Evolutionary conservation across 1,139 yeast species (phyloP), one percentile per base, ranked within the genome.

Genomic region (Protomyces inouyei): DNA sequence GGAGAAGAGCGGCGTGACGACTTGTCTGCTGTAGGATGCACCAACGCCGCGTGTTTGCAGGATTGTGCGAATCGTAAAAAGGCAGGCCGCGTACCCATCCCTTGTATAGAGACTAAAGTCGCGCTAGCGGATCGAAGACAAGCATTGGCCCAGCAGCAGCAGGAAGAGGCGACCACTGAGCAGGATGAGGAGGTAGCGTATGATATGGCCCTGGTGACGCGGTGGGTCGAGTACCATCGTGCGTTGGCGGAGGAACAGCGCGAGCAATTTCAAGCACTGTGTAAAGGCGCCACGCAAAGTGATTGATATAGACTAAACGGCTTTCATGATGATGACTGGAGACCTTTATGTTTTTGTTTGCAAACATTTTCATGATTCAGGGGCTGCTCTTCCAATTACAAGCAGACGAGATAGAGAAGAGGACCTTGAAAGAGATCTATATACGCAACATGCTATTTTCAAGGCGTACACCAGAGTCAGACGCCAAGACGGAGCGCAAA

Each of bases 111-210:
- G 52, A 55, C 25, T n/a, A 18, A 37, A 18, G 32, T 32, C 3
- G 48, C 45, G 28, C 25, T 55, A 9, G 59, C 51, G n/a, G 48
- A 40, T 43, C 45, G 52, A 23, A 52, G 52, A 12, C 46, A 40
- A 18, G 25, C 23, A 28, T 23, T 43, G n/a, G 48, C 48, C 2
- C 48, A 43, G 16, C 23, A 16, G 6, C 48, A 9, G 18, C 23
- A n/a, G 5, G 16, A 18, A 10, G 48, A 18, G 9, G 48, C 16
- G 25, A 16, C 18, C 18, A 18, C 48, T 4, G 48, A 43, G 25
- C 23, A n/a, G 48, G 23, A n/a, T 10, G 48, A 43, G 9, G 45
- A 8, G 45, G 12, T 10, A 14, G 12, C 21, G 16, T 54, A 38
- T 28, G 25, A 28, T 37, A 35, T 16, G 43, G 46, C 16, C 28